These are phyloP conservation scores for Lachancea kluyveri DNA, from an alignment of 805 yeast genomes.

Conservation along the genomic window DNA sequence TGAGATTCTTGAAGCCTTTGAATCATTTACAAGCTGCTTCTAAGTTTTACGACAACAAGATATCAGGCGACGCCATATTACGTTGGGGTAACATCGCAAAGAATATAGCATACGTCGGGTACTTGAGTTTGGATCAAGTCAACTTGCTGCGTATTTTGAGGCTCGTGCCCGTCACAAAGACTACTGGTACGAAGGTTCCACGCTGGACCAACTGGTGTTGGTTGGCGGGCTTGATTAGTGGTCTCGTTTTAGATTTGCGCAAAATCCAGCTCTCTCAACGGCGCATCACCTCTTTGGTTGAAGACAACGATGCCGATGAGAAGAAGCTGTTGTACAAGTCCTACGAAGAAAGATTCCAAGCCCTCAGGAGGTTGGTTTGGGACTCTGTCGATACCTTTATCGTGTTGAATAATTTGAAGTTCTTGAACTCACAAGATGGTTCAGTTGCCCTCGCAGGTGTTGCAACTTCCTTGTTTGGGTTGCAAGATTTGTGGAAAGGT, in stretches of 20 bases:
- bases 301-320: constrained; percentile 32
- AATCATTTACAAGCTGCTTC: constrained; percentile 65
- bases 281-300: constrained; percentile 30
- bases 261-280: constrained; percentile 40
- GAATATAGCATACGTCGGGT: constrained; percentile 57
- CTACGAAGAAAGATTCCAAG: constrained; percentile 39
- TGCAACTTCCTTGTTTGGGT: constrained; percentile 71
- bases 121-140: constrained; percentile 57
- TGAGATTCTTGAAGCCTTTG: constrained; percentile 80
- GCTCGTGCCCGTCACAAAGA: constrained; percentile 46
- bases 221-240: constrained; percentile 64
- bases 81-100: constrained; percentile 34
- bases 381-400: constrained; percentile 69
- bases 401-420: constrained; percentile 62
- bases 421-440: constrained; percentile 65
- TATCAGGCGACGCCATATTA: constrained; percentile 45
- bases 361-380: constrained; percentile 65
- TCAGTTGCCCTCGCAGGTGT: constrained; percentile 80
- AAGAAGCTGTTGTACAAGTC: constrained; percentile 32
- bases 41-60: constrained; percentile 60
- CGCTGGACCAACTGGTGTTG: constrained; percentile 66
- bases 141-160: constrained; percentile 43
- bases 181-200: constrained; percentile 44
- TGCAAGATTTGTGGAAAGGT: constrained; percentile 62
- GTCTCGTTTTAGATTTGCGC: constrained; percentile 53